These are phyloP conservation scores for Luzula sylvatica DNA, from an alignment of 176 grass and related monocot species.

Conservation along the genomic window DNA sequence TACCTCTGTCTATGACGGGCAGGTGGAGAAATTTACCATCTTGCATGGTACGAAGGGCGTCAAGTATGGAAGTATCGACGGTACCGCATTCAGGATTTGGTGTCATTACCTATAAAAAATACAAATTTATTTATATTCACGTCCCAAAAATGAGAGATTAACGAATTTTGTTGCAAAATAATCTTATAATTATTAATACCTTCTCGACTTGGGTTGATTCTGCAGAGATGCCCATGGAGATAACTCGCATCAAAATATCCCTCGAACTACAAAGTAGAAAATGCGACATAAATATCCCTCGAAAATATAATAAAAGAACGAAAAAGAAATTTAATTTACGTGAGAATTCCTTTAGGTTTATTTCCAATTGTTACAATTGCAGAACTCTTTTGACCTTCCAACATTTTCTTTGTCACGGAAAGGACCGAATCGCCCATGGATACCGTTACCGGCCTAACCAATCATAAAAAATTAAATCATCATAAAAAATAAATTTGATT, in stretches of 20 bases:
- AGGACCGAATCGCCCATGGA: slow-evolving; percentile 51
- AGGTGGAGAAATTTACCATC: slow-evolving; percentile 82
- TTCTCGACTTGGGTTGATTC: slow-evolving; percentile 43
- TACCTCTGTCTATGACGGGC: slow-evolving; percentile 21
- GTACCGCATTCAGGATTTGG: slow-evolving; percentile 59
- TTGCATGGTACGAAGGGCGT: slow-evolving; percentile 65
- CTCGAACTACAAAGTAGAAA: slow-evolving; percentile 29
- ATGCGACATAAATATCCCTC: neutral
- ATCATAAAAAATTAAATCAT: neutral
- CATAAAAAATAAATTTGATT: too few species aligned
- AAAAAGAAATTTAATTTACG: slow-evolving; percentile 26
- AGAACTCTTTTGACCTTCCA: slow-evolving; percentile 48
- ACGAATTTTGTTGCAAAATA: neutral
- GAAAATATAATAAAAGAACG: neutral
- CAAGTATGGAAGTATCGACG: slow-evolving; percentile 56
- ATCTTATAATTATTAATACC: slow-evolving; percentile 12
- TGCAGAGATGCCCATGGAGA: slow-evolving; percentile 44
- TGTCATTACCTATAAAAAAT: slow-evolving; percentile 54
- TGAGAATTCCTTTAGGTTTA: slow-evolving; percentile 68
- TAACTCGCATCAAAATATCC: slow-evolving; percentile 72
- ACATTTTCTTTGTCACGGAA: slow-evolving; percentile 50
- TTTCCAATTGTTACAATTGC: slow-evolving; percentile 38
- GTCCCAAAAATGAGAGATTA: neutral
- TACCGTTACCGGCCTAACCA: slow-evolving; percentile 42
- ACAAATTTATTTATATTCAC: neutral